Base-by-base conservation (phyloP, 805 yeast species). In the Pichia cabralensis region DNA sequence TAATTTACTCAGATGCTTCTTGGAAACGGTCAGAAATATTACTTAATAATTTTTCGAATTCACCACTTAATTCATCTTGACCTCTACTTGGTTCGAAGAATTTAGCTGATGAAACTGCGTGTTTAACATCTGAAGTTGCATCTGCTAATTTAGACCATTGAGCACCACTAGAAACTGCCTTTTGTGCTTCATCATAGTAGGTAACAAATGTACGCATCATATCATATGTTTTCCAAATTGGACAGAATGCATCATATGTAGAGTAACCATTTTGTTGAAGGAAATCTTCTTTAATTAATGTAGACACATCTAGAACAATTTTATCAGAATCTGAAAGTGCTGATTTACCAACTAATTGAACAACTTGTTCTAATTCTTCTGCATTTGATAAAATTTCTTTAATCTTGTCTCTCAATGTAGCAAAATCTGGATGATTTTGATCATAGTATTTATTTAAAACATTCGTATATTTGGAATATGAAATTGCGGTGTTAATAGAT, bases 241-340 rank as follows among this genome's bases (percentile, higher is more conserved):
- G 99, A 67, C 99, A 92, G 81, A 86, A 92, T 25, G 95, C 95
- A 64, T 92, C 99, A 58, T 92, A 92, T 28, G 95, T 68, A 30
- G 98, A 92, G 67, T 92, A 92, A 67, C 99, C 99, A 65, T 92
- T 92, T 69, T 92, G 99, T 67, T 92, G 99, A 60, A 92, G 71
- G 78, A 92, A 92, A 64, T 92, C 98, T 62, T 92, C 98, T 64
- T 92, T 92, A 62, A 92, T 79, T 59, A 92, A 73, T 20, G 71
- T 69, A 18, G 97, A 76, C 38, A 89, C 96, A 57, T 92, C 99
- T 56, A 92, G 71, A 18, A 96, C 82, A 61, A 92, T 92, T 69
- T 92, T 92, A 64, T 92, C 98, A 26, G 94, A 71, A 59, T 92
- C 99, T 8, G 96, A 84, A 50, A 92, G 70, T 5, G 99, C 97